Evolutionary conservation across 257 asterid genomes (phyloP), one percentile per base, ranked within the genome.

Genomic region (Voacanga thouarsii): DNA sequence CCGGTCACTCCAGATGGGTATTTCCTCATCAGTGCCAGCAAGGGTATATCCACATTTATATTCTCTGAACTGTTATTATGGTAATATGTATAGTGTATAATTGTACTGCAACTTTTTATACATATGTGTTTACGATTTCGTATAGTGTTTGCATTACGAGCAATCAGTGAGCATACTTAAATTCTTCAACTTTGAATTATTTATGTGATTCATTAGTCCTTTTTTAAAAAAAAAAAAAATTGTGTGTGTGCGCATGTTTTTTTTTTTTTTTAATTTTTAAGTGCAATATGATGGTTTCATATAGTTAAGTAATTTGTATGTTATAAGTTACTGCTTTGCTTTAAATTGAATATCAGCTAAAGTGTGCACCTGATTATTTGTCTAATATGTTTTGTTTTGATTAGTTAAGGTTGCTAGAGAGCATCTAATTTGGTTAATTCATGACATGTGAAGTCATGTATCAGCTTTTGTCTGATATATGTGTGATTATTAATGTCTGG

Each of bases 21-120:
- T 57, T 84, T 84, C 81, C 85, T 84, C 78, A 84, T 84, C n/a
- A 84, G 85, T 79, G 85, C 88, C 66, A 84, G 88, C 78, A 82
- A 84, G 64, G 88, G 85, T 80, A 77, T 18, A 12, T 49, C 43
- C 78, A 49, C 43, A 49, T 55, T 63, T 63, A 0, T 3, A 0
- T 23, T 71, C 30, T 64, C n/a, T n/a, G 30, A 3, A 30, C 4
- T 1, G 10, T 50, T 50, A 14, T 2, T 14, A 3, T 51, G 12
- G 37, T 74, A 55, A 1, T 14, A 16, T 33, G 5, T 1, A 18
- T 21, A 37, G 11, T 55, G 6, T 14, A 10, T 10, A 33, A 55
- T 10, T 16, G 15, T 37, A 56, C 18, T 44, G 2, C 3, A 21
- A 12, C 0, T 53, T 8, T 28, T 47, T 26, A 2, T 72, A 28